Conservation (phyloP, 1,139 yeast genomes). For the Arxiozyma bovina region DNA sequence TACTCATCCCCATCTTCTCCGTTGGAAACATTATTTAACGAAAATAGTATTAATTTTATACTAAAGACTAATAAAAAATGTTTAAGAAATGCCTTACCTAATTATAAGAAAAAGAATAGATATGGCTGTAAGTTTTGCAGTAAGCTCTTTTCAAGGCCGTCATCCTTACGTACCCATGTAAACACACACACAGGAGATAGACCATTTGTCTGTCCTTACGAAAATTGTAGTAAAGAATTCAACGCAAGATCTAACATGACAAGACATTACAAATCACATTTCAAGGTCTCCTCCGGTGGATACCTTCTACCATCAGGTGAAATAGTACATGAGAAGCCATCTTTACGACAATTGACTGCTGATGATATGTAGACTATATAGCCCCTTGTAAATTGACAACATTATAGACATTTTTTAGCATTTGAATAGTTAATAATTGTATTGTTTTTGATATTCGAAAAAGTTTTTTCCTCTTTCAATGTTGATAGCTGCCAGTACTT, state of each 20-base stretch:
- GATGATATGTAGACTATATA: neutral
- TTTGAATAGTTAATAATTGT: too few relatives aligned
- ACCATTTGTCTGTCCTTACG: conserved; percentile 61
- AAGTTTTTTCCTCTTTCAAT: neutral
- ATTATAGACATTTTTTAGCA: neutral
- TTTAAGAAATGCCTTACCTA: neutral
- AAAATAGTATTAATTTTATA: neutral
- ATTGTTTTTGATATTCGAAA: too few relatives aligned
- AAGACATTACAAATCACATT: conserved; percentile 63
- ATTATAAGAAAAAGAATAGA: conserved; percentile 5
- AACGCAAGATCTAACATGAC: conserved; percentile 75
- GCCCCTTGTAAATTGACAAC: neutral
- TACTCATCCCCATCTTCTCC: neutral
- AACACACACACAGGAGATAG: conserved; percentile 85
- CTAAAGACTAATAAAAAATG: neutral
- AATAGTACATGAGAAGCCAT: conserved; percentile 13
- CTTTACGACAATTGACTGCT: conserved; percentile 7
- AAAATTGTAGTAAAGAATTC: conserved; percentile 61
- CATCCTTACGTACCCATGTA: conserved; percentile 70
- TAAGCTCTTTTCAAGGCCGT: conserved; percentile 72
- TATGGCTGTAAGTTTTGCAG: conserved; percentile 54
- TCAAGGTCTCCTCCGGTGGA: conserved; percentile 13
- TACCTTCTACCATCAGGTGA: conserved; percentile 20
- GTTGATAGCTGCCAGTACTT: too few relatives aligned
- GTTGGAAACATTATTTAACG: neutral